Evolutionary conservation across 495 filamentous ascomycete genomes (phyloP), one percentile per base, ranked within the genome.

Genomic region (Lasiosphaeria ovina): DNA sequence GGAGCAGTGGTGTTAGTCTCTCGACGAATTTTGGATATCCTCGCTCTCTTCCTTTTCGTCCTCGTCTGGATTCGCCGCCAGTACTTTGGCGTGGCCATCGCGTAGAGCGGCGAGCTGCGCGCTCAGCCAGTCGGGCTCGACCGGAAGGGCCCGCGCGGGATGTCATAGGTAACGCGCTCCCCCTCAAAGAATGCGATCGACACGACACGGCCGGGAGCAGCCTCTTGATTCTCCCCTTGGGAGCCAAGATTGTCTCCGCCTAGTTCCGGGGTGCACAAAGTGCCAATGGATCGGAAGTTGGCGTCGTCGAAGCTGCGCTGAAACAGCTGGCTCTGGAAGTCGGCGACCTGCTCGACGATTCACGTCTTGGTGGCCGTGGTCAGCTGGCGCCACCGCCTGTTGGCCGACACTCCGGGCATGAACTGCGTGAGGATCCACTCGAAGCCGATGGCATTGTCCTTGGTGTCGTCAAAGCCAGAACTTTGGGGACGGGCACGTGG

Each of bases 401-500:
- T 3, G 63, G 51, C 54, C 2, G 31, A 42, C 62, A 24, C 24
- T 2, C 24, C 62, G 7, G 47, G 58, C 62, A 68, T 66, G 8
- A 51, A 38, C 32, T 62, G 56, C 66, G 65, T 66, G 47, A 64
- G 32, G 48, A 68, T 63, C 66, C 66, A 68, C 57, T 68, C 66
- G 17, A 68, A 79, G 9, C 72, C 71, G 11, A 84, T 62, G 2
- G 58, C 55, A 54, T 79, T 81, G 3, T 73, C 36, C 0, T 48
- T 48, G 2, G 72, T 71, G 10, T 71, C 64, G 24, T 83, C 69
- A 57, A 72, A 83, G 65, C 67, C 35, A 78, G 57, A 32, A 82
- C 69, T n/a, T 63, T 58, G 3, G 83, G 75, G 8, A 80, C 70
- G 1, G 79, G 81, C 3, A 83, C 67, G 2, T 53, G 59, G n/a